Evolutionary conservation across 1,284 basidiomycete species (phyloP), one percentile per base, ranked within the genome.

Genomic region (Blastosporella zonata): DNA sequence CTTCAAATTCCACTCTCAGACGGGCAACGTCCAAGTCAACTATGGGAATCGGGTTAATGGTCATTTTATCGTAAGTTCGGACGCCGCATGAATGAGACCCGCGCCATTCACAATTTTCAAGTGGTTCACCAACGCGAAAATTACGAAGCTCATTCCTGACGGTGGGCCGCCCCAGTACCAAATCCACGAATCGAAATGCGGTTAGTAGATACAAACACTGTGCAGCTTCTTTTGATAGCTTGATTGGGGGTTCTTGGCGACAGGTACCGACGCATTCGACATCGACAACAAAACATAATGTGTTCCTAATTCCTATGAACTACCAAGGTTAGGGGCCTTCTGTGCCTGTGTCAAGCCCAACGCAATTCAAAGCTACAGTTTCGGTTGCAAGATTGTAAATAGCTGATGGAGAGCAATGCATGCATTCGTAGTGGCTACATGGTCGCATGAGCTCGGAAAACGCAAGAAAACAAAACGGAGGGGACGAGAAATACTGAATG

Each of bases 161-260:
- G 39, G 35, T 17, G n/a, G 21, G 15, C 28, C 25, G 20, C 52
- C 48, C 25, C 45, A 33, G 13, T 50, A 36, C 31, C 36, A 50
- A 10, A 38, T 54, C 13, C 52, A 50, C 10, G 52, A 50, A 15
- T 28, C 48, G 21, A 46, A 54, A 34, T 50, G 49, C 21, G 52
- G 48, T 50, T 10, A 50, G 48, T 29, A 21, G 9, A 29, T 46
- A 3, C 12, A 13, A 9, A 3, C 3, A 13, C 12, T 13, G 8
- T 31, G 3, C 6, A 9, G 5, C 12, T 9, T 31, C 12, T 12
- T 13, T 31, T 31, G 7, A 3, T 31, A 6, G 12, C 29, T 31
- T 12, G 13, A 7, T 13, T 31, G 3, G 29, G n/a, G n/a, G n/a
- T 6, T 13, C 29, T 31, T 27, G 25, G 10, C 10, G 5, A 6